A percentile compares a stretch with the other conserved stretches of the same genome.
Conservation (phyloP, 202 grass and related monocot genomes). For the Digitaria exilis region DNA sequence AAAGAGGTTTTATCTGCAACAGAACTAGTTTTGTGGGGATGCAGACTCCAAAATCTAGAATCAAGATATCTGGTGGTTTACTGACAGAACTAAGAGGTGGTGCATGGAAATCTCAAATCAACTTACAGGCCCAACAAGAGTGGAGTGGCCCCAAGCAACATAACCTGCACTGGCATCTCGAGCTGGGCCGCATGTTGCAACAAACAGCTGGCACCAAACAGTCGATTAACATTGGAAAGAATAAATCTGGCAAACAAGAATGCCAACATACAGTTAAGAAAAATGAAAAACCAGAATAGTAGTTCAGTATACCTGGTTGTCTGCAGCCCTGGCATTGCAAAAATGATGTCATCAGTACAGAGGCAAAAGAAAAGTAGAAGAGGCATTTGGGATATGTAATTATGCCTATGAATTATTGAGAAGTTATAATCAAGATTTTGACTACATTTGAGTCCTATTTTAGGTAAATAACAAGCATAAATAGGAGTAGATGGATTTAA, state of each 20-base stretch:
- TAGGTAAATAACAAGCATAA: not conserved
- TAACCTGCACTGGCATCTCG: conserved; percentile 74
- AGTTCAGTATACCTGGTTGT: conserved; percentile 74
- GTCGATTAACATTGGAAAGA: conserved; percentile 18
- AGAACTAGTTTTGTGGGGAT: not conserved
- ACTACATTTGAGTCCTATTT: not conserved
- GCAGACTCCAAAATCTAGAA: not conserved
- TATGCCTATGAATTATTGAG: not conserved
- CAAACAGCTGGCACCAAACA: conserved; percentile 67
- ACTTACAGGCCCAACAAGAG: conserved; percentile 95
- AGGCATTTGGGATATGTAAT: conserved; percentile 14
- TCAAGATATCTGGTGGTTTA: not conserved
- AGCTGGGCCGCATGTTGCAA: conserved; percentile 89
- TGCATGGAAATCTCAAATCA: conserved; percentile 6
- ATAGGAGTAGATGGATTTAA: not conserved
- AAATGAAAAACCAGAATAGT: not conserved
- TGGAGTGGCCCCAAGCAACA: conserved; percentile 95
- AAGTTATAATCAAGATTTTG: not conserved
- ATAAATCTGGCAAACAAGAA: not conserved
- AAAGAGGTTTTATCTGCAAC: not conserved
- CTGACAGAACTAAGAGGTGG: not conserved
- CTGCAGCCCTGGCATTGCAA: conserved; percentile 70
- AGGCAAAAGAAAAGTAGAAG: not conserved
- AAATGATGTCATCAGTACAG: conserved; percentile 39
- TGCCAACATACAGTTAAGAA: not conserved